Percentiles rank a stretch among this genome's conserved stretches.
Conservation (phyloP, 257 asterid species). For the Eustoma russellianum region DNA sequence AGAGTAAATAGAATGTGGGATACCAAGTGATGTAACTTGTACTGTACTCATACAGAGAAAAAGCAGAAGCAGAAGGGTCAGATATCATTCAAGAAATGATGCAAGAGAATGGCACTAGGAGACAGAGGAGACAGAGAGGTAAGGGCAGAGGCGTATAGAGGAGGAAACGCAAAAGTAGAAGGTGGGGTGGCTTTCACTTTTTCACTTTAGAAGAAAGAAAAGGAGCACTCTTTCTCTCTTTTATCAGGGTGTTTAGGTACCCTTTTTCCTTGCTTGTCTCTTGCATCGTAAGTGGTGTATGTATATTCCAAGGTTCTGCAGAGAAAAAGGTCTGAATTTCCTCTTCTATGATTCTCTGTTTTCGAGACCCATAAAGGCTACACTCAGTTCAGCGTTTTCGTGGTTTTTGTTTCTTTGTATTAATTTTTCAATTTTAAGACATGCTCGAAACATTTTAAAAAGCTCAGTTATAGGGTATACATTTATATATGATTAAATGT, state of each 20-base stretch:
- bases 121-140: constrained; percentile 13
- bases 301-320: constrained; percentile 23
- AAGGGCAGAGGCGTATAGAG: neutral
- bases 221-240: constrained; percentile 16
- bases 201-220: constrained; percentile 9
- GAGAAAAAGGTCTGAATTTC: too few species aligned
- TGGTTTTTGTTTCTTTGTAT: too few species aligned
- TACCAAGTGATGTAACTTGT: constrained; percentile 18
- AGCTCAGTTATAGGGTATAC: too few species aligned
- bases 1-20: constrained; percentile 8
- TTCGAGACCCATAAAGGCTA: too few species aligned
- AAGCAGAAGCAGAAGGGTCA: constrained; percentile 15
- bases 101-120: constrained; percentile 9
- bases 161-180: neutral
- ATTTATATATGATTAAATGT: too few species aligned
- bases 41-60: constrained; percentile 16
- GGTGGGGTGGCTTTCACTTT: constrained; percentile 23
- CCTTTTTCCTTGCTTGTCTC: constrained; percentile 23
- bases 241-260: constrained; percentile 14
- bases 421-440: too few species aligned
- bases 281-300: neutral
- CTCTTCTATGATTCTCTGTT: too few species aligned
- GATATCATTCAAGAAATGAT: constrained; percentile 17
- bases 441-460: too few species aligned
- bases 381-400: too few species aligned